Evolutionary conservation across 169 alveolate genomes (phyloP).

Genomic region (Blepharisma undulans): DNA sequence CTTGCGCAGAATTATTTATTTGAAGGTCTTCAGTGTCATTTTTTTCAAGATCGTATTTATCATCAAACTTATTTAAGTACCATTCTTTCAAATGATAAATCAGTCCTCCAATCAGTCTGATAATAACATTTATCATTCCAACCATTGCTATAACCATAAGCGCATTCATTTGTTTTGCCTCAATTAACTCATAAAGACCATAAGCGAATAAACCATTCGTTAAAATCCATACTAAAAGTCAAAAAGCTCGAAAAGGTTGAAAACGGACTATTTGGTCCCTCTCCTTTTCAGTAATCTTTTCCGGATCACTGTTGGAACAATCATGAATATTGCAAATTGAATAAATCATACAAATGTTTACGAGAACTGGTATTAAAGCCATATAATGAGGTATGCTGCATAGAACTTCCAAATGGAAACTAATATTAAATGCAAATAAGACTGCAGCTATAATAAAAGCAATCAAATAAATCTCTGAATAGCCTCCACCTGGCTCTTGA

Average conservation of each 20-base stretch:
- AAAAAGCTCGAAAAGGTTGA: background rate
- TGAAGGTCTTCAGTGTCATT: background rate
- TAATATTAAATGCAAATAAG: background rate
- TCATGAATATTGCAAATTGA: conserved; percentile 64
- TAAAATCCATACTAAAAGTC: background rate
- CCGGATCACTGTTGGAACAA: conserved; percentile 24
- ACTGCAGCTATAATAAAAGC: background rate
- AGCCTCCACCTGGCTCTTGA: background rate
- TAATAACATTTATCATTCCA: background rate
- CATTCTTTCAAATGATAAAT: background rate
- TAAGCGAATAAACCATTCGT: conserved; percentile 14
- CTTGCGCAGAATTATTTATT: background rate
- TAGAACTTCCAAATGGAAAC: background rate
- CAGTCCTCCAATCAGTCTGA: background rate
- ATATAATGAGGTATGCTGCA: conserved; percentile 10
- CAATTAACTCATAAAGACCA: background rate
- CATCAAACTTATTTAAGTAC: background rate
- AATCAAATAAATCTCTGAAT: background rate
- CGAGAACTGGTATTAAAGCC: conserved; percentile 58
- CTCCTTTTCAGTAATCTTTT: conserved; percentile 17
- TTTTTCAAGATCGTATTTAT: background rate
- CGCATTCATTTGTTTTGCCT: background rate
- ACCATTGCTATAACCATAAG: background rate
- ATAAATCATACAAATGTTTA: conserved; percentile 56
- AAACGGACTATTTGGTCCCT: conserved; percentile 26